phyloP scores from a whole-genome alignment of 345 rosid genomes.

The Brassica rapa region DNA sequence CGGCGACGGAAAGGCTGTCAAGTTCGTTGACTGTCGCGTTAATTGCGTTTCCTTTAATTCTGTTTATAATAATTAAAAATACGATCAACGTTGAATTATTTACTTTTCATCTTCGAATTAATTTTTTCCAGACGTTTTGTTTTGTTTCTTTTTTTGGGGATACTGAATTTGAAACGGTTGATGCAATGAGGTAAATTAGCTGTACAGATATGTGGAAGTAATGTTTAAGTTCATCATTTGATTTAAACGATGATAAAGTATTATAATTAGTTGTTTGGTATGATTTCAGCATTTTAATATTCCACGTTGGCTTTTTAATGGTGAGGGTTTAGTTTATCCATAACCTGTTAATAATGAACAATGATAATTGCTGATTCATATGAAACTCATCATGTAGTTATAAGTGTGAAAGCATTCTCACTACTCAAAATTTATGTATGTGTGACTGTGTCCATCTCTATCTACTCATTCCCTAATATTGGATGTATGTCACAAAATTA shows the following conservation, averaged over 20 bases:
- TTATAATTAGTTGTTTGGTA: not conserved
- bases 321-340: not conserved
- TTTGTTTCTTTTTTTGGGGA: constrained; percentile 5
- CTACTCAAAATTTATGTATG: not conserved
- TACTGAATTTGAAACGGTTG: not conserved
- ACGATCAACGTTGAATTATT: constrained; percentile 11
- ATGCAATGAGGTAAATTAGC: constrained; percentile 28
- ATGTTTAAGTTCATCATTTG: constrained; percentile 25
- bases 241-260: too few relatives aligned
- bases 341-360: not conserved
- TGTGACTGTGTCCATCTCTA: not conserved
- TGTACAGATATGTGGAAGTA: constrained; percentile 25
- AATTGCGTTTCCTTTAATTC: constrained; percentile 13
- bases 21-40: constrained; percentile 30
- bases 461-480: not conserved
- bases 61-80: constrained; percentile 23
- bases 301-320: not conserved
- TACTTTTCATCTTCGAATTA: not conserved
- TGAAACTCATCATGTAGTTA: not conserved
- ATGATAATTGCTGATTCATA: not conserved
- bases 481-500: not conserved
- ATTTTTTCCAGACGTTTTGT: not conserved
- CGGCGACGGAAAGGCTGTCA: constrained; percentile 22
- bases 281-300: not conserved
- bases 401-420: not conserved